Evolutionary conservation across 768 basidiomycete species (phyloP).

Genomic region (Hydnomerulius pinastri): DNA sequence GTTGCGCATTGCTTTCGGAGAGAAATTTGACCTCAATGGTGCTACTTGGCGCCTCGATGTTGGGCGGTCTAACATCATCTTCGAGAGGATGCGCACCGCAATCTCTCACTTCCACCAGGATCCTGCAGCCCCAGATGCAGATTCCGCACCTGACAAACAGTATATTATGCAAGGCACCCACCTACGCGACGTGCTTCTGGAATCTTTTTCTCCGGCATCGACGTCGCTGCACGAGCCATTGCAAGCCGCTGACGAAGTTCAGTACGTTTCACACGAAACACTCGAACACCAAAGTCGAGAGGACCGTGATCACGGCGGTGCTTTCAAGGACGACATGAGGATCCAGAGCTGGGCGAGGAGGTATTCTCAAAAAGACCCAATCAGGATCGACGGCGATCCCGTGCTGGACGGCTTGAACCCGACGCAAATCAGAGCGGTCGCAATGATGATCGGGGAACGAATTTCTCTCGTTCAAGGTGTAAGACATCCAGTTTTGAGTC

Average conservation of each 20-base stretch:
- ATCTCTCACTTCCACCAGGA: conserved; percentile 59
- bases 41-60: conserved; percentile 71
- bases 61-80: conserved; percentile 64
- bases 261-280: conserved; percentile 38
- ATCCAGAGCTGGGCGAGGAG: conserved; percentile 83
- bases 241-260: conserved; percentile 41
- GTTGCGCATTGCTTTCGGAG: conserved; percentile 59
- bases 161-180: conserved; percentile 68
- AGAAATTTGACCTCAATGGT: conserved; percentile 44
- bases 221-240: conserved; percentile 30
- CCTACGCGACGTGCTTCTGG: conserved; percentile 70
- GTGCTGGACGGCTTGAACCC: conserved; percentile 60
- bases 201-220: conserved; percentile 45
- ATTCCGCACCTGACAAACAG: conserved; percentile 41
- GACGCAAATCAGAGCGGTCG: conserved; percentile 81
- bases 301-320: conserved; percentile 36
- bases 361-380: conserved; percentile 57
- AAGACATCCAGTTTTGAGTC: conserved; percentile 21
- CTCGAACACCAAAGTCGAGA: conserved; percentile 40
- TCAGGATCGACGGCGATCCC: conserved; percentile 80
- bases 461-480: conserved; percentile 88
- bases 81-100: conserved; percentile 69
- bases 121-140: conserved; percentile 42
- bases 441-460: conserved; percentile 80
- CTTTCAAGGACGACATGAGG: conserved; percentile 70